Base-by-base conservation (phyloP, 169 alveolate genomes). In the Eimeria acervulina region DNA sequence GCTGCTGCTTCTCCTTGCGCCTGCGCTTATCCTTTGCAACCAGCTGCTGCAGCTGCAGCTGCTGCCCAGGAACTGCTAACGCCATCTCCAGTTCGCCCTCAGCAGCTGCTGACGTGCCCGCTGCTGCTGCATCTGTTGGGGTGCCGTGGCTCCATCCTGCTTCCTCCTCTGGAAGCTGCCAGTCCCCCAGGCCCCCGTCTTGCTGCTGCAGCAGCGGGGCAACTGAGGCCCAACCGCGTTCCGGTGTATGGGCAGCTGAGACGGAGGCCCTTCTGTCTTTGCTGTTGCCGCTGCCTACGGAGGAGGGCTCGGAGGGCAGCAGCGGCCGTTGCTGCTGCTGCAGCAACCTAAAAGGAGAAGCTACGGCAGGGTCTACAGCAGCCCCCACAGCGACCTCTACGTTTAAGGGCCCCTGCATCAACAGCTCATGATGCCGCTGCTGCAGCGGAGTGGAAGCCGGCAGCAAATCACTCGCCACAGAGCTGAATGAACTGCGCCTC, bases 301-400 rank as follows among this genome's bases (percentile, higher is more conserved):
- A 40, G 21, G 66, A 38, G 6, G 63, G 66, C 59, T 38, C 59
- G 12, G 89, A 78, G 7, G 89, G 68, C 33, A 40, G 36, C 23
- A 44, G 44, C 36, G 89, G 61, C 63, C 59, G 63, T 13, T 21
- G 89, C 38, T 38, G 89, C 55, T 44, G 89, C 89, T 78, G 89
- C 89, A 38, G 89, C 89, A 38, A 63, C 40, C 95, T 83, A 19
- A 91, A 70, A 55, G 95, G 95, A 33, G 95, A 91, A 36, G 95
- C 95, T 8, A 91, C 90, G 19, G 38, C 59, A 15, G 95, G 90
- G 47, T 91, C 90, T 40, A 91, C 83, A 38, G 90, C 95, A 40
- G 84, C 95, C 40, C 95, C 95, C 28, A 91, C 78, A 23, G 95
- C 78, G 23, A 47, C 76, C 80, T 91, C 95, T 12, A 33, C 33